Percentiles rank a stretch among this genome's conserved stretches.
These are phyloP conservation scores for Thielaviopsis punctulata DNA, from an alignment of 2,329 filamentous ascomycete genomes.

Conservation along the genomic window DNA sequence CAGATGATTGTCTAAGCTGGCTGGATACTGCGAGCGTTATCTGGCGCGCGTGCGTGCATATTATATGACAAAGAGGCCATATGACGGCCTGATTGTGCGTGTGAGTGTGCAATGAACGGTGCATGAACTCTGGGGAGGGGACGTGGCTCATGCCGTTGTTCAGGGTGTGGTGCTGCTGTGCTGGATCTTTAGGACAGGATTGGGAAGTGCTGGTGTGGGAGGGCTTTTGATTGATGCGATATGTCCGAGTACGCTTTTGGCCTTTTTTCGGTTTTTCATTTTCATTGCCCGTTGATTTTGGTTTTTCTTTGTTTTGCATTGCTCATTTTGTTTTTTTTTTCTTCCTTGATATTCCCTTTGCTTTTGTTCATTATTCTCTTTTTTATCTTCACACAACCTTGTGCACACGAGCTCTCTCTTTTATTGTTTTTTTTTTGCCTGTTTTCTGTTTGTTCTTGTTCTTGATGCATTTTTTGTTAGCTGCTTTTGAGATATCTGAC, in stretches of 20 bases:
- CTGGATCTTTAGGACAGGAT: neutral
- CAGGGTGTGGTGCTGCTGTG: neutral
- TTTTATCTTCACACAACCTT: neutral
- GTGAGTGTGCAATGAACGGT: neutral
- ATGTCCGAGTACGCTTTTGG: neutral
- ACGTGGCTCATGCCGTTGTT: neutral
- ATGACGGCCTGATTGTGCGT: neutral
- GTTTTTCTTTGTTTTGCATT: neutral
- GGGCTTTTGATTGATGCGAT: neutral
- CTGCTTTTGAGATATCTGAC: constrained; percentile 6
- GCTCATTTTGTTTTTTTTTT: neutral
- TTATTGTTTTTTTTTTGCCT: constrained; percentile 1
- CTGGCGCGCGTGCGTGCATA: neutral
- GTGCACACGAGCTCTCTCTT: neutral
- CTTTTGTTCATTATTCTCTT: neutral
- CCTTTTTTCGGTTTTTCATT: neutral
- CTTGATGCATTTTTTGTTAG: constrained; percentile 11
- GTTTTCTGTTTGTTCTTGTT: neutral
- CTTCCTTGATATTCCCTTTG: neutral
- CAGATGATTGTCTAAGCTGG: constrained; percentile 80
- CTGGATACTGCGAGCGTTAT: neutral
- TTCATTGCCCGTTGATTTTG: neutral
- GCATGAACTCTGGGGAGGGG: neutral
- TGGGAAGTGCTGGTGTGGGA: neutral
- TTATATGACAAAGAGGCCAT: neutral